These are phyloP conservation scores for Lonicera japonica DNA, from an alignment of 129 eudicot species.

Conservation along the genomic window DNA sequence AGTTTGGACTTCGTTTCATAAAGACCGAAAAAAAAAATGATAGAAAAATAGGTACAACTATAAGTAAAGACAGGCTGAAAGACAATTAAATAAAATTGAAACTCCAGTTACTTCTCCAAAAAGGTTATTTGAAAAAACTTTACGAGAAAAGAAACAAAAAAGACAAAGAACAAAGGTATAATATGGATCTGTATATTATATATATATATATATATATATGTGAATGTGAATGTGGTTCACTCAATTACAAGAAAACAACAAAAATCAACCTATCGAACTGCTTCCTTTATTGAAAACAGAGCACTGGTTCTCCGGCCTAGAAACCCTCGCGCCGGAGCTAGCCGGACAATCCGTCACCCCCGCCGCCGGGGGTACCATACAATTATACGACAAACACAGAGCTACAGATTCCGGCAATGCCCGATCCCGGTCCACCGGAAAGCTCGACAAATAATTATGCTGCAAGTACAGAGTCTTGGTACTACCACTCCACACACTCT, in stretches of 20 bases:
- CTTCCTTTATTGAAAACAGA: slow-evolving; percentile 28
- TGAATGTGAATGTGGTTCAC: too few species aligned
- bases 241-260: neutral
- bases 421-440: slow-evolving; percentile 28
- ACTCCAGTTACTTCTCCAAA: too few species aligned
- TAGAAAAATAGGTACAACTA: too few species aligned
- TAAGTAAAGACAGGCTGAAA: too few species aligned
- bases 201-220: too few species aligned
- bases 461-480: slow-evolving; percentile 57
- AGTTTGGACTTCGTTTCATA: too few species aligned
- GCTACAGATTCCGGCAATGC: slow-evolving; percentile 49
- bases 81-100: too few species aligned
- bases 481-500: slow-evolving; percentile 32
- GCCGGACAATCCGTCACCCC: slow-evolving; percentile 65
- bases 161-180: neutral
- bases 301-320: slow-evolving; percentile 66
- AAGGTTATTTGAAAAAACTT: too few species aligned
- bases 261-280: slow-evolving; percentile 15
- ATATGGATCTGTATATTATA: too few species aligned
- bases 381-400: slow-evolving; percentile 58
- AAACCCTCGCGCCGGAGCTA: slow-evolving; percentile 54
- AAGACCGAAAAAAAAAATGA: too few species aligned
- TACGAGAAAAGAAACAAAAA: too few species aligned
- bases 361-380: slow-evolving; percentile 56
- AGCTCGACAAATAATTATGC: slow-evolving; percentile 49